phyloP scores from a whole-genome alignment of 2,329 filamentous ascomycete genomes.

The Calonectria henricotiae region DNA sequence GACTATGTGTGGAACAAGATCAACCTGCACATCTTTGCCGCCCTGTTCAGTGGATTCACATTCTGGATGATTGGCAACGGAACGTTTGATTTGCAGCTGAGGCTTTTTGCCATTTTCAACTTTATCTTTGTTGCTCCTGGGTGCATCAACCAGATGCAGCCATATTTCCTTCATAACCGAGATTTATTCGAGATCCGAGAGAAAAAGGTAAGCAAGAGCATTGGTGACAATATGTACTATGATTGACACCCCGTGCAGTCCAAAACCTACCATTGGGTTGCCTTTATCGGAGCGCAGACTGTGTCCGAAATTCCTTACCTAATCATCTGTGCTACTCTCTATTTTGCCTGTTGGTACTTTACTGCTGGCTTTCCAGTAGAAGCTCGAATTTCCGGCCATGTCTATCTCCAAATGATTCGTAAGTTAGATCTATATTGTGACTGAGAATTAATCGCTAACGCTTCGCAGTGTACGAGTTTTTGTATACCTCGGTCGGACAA shows the following conservation, averaged over 20 bases:
- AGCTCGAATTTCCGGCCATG: conserved; percentile 64
- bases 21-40: conserved; percentile 62
- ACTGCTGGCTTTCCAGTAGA: conserved; percentile 45
- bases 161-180: conserved; percentile 64
- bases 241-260: conserved; percentile 45
- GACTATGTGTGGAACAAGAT: conserved; percentile 54
- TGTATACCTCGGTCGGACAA: conserved; percentile 63
- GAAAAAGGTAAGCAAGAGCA: conserved; percentile 57
- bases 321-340: conserved; percentile 58
- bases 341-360: conserved; percentile 70
- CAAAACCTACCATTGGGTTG: conserved; percentile 68
- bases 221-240: not conserved
- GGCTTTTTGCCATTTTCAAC: conserved; percentile 68
- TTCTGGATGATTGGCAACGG: conserved; percentile 66
- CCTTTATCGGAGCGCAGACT: conserved; percentile 67
- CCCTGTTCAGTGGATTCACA: conserved; percentile 66
- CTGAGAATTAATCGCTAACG: conserved; percentile 42
- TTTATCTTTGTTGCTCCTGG: conserved; percentile 69
- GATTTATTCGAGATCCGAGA: conserved; percentile 67
- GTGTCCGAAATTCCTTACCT: conserved; percentile 61
- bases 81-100: conserved; percentile 59
- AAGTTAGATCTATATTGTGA: conserved; percentile 51
- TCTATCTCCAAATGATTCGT: conserved; percentile 65
- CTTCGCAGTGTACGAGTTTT: conserved; percentile 57
- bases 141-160: conserved; percentile 58